Conservation (phyloP, 805 yeast species). For the Naumovozyma dairenensis region DNA sequence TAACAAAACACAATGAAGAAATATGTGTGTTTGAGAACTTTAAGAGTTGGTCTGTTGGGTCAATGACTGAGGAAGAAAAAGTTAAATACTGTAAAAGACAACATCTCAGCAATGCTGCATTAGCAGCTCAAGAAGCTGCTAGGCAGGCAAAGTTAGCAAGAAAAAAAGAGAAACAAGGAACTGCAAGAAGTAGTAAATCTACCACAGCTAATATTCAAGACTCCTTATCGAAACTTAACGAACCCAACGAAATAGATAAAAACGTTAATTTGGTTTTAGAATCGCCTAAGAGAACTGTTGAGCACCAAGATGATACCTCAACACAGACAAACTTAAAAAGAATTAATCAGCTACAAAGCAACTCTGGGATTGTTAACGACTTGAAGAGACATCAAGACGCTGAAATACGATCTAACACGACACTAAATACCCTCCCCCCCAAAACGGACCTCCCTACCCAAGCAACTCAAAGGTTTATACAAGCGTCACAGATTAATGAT, state of each 20-base stretch:
- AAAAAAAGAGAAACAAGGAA: background rate
- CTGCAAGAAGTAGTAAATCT: background rate
- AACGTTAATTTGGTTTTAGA: background rate
- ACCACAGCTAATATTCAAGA: background rate
- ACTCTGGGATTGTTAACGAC: too few relatives aligned
- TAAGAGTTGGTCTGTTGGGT: constrained; percentile 24
- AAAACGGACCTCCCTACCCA: too few relatives aligned
- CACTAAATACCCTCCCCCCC: too few relatives aligned
- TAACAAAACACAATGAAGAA: constrained; percentile 22
- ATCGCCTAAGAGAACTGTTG: background rate
- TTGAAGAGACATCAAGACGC: too few relatives aligned
- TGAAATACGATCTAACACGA: too few relatives aligned
- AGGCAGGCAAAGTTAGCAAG: background rate
- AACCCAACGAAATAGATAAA: background rate
- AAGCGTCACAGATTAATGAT: too few relatives aligned
- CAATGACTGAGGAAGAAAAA: constrained; percentile 26
- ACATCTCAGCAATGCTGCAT: constrained; percentile 5
- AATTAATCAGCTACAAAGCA: too few relatives aligned
- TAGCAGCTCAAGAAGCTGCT: background rate
- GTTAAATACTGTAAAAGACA: constrained; percentile 25
- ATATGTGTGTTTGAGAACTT: constrained; percentile 27
- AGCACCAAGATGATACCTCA: too few relatives aligned
- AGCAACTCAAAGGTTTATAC: too few relatives aligned
- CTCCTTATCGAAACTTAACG: background rate
- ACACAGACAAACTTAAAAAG: too few relatives aligned